A percentile compares a stretch with the other conserved stretches of the same genome.
These are phyloP conservation scores for Phytopythium mirpurense DNA, from an alignment of 352 stramenopile genomes.

Conservation along the genomic window DNA sequence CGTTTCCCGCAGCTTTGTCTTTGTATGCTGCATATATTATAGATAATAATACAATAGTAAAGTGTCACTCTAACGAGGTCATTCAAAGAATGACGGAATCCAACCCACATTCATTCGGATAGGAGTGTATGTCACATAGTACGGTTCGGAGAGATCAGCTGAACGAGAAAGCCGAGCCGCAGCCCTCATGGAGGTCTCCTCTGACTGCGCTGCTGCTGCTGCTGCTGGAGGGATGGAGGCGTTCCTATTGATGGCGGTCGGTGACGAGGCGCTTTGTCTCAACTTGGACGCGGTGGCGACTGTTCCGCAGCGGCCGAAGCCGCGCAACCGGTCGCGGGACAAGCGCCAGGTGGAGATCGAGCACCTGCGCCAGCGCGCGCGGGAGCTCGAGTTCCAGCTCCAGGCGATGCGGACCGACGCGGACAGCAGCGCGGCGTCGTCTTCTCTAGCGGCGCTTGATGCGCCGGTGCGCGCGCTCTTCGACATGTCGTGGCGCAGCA, in stretches of 20 bases:
- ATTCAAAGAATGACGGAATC: not conserved
- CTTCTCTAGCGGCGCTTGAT: no score
- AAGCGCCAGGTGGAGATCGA: conserved; percentile 1
- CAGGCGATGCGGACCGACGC: not conserved
- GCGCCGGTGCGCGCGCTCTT: not conserved
- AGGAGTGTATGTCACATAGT: not conserved
- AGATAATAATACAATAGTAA: no score
- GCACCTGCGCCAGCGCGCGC: conserved; percentile 1
- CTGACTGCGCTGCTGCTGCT: no score
- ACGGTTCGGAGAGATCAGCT: no score
- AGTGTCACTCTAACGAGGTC: no score
- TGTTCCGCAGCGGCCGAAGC: not conserved
- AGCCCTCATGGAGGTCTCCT: no score
- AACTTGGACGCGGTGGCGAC: not conserved
- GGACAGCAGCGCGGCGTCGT: no score
- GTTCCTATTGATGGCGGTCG: not conserved
- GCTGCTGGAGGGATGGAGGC: not conserved
- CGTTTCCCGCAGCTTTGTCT: not conserved
- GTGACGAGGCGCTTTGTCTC: not conserved
- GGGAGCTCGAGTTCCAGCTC: conserved; percentile 4
- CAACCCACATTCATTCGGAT: not conserved
- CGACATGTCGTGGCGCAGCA: conserved; percentile 4
- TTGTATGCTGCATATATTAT: not conserved
- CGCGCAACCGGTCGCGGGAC: not conserved
- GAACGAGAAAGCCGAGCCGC: no score